phyloP scores from a whole-genome alignment of 768 basidiomycete genomes.

The Leccinum pellstonianum region DNA sequence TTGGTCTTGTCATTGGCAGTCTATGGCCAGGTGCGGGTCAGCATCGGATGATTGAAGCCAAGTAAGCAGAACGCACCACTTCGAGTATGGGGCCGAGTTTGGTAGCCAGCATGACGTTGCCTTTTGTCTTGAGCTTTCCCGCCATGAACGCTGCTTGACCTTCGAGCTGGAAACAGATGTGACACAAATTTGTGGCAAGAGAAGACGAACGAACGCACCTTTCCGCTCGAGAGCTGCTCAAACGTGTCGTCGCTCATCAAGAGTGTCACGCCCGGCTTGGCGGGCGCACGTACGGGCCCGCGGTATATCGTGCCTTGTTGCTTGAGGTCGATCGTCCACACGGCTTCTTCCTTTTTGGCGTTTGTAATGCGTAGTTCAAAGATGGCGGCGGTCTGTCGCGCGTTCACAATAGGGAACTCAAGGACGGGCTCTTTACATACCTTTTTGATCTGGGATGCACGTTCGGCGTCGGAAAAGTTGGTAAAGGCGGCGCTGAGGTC shows the following conservation, averaged over 20 bases:
- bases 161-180: constrained; percentile 50
- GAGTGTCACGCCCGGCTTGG: constrained; percentile 83
- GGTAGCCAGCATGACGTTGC: constrained; percentile 92
- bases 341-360: constrained; percentile 61
- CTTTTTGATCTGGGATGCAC: constrained; percentile 72
- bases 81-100: constrained; percentile 85
- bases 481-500: constrained; percentile 52
- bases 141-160: constrained; percentile 97
- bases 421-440: constrained; percentile 22
- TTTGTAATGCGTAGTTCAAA: constrained; percentile 85
- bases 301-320: constrained; percentile 74
- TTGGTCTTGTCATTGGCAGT: constrained; percentile 18
- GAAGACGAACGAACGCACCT: constrained; percentile 42
- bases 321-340: constrained; percentile 95
- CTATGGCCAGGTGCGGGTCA: constrained; percentile 15
- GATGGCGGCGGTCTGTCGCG: constrained; percentile 72
- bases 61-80: constrained; percentile 40
- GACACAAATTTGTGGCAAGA: too few relatives aligned
- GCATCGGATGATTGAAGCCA: neutral
- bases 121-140: constrained; percentile 88
- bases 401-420: too few relatives aligned
- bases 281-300: constrained; percentile 45
- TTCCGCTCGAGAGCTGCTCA: constrained; percentile 65
- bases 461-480: constrained; percentile 58
- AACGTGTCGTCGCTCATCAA: constrained; percentile 77